Evolutionary conservation across 495 filamentous ascomycete genomes (phyloP).

Genomic region (Hypoxylon subgilvum): DNA sequence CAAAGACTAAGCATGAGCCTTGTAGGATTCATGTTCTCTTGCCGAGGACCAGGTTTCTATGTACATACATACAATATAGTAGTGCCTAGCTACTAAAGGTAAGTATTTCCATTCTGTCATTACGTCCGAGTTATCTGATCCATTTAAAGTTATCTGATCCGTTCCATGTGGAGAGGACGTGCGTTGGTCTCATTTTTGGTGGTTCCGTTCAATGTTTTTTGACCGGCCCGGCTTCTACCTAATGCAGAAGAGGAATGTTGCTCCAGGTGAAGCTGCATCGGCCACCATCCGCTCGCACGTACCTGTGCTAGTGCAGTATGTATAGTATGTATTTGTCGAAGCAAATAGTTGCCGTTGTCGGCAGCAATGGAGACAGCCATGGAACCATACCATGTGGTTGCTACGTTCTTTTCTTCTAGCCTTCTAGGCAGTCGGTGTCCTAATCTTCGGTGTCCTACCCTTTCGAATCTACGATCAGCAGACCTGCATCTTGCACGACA

Average conservation of each 20-base stretch:
- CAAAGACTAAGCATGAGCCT: no score
- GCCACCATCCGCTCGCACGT: conserved; percentile 17
- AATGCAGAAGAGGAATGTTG: conserved; percentile 37
- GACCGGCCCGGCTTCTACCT: conserved; percentile 8
- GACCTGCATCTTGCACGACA: conserved; percentile 15
- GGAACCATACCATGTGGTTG: conserved; percentile 23
- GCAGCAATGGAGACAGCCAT: conserved; percentile 36
- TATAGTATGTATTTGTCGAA: conserved; percentile 1
- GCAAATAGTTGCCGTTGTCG: conserved; percentile 35
- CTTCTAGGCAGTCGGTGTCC: conserved; percentile 17
- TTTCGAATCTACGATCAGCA: conserved; percentile 19
- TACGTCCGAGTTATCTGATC: conserved; percentile 43
- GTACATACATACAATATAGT: no score
- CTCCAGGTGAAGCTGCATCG: conserved; percentile 22
- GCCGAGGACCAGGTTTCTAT: conserved; percentile 16
- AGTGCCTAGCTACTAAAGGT: no score
- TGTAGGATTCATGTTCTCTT: no score
- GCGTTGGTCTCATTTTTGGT: conserved; percentile 21
- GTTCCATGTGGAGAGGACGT: conserved; percentile 26
- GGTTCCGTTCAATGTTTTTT: conserved; percentile 11
- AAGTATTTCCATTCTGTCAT: conserved; percentile 18
- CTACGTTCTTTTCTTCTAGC: conserved; percentile 22
- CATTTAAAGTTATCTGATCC: conserved; percentile 46
- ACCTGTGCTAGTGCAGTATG: conserved; percentile 5
- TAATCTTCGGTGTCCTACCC: conserved; percentile 8